Base-by-base conservation (phyloP, 2,329 filamentous ascomycete species). In the Arthroderma sp. region DNA sequence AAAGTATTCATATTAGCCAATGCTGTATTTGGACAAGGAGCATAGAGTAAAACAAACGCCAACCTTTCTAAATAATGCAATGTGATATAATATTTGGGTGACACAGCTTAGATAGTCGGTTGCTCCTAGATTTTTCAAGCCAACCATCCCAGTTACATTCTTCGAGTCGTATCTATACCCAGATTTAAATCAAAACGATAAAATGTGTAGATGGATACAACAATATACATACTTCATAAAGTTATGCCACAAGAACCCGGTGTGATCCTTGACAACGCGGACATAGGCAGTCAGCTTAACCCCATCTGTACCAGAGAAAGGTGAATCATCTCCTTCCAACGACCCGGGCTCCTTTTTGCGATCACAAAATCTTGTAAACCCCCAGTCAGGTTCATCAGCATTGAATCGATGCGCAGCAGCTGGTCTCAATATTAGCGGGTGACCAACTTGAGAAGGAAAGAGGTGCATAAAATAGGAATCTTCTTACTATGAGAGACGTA, bases 71-170 rank as follows among this genome's bases (percentile, higher is more conserved):
- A 98, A 98, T 38, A 87, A 85, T 70, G 95, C 95, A 44, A 82
- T 91, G 66, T 91, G 91, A 67, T 89, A 93, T 44, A 93, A 74
- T 1, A 87, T 91, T 68, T 93, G 88, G 49, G 91, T 76, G 6
- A 93, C 79, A 6, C 88, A 91, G 71, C 91, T 93, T 52, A 93
- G 77, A 69, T 93, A 93, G 73, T 88, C 91, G 1, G 88, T 93
- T 52, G 93, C 93, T 62, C 93, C 93, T 72, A 97, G 93, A 67
- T 98, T 98, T 72, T 93, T 93, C 56, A 98, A 77, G 2, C 93
- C 93, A 47, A 98, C 91, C 76, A 91, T 97, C 58, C 93, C 93
- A 0, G 93, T 98, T 74, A 96, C 91, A 70, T 93, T 95, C 76
- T 97, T 98, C n/a, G 91, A 97, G 70, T 98, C 91, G 70, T 98